phyloP scores from a whole-genome alignment of 441 rosid species.

The Brassica balearica region DNA sequence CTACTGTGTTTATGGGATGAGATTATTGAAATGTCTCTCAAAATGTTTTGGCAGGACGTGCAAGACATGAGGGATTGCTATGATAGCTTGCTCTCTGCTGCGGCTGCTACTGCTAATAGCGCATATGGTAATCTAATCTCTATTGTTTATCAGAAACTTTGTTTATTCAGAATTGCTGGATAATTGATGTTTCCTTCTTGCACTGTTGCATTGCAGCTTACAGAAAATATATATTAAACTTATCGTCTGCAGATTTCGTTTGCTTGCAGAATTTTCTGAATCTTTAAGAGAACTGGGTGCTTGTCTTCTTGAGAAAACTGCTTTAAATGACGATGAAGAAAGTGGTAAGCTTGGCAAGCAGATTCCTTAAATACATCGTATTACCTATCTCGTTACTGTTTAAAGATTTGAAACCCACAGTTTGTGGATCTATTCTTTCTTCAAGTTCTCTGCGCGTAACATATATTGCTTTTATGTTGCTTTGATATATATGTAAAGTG shows the following conservation, averaged over 20 bases:
- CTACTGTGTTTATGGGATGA: not conserved
- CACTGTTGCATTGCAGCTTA: conserved; percentile 8
- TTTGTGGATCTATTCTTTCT: conserved; percentile 6
- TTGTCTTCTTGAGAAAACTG: conserved; percentile 73
- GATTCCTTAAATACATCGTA: not conserved
- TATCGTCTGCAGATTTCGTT: conserved; percentile 40
- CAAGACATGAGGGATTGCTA: conserved; percentile 74
- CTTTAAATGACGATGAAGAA: conserved; percentile 77
- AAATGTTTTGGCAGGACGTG: conserved; percentile 53
- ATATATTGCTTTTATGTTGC: no score
- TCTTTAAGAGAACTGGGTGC: conserved; percentile 70
- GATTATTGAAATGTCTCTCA: conserved; percentile 3
- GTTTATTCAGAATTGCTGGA: not conserved
- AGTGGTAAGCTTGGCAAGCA: conserved; percentile 55
- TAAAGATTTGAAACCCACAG: not conserved
- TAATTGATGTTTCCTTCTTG: conserved; percentile 1
- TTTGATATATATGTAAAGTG: no score
- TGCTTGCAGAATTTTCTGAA: conserved; percentile 73
- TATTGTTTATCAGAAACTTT: not conserved
- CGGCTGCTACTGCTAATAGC: conserved; percentile 68
- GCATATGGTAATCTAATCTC: conserved; percentile 55
- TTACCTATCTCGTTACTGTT: conserved; percentile 11
- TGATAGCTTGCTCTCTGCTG: conserved; percentile 74
- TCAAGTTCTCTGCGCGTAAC: not conserved
- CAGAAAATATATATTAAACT: conserved; percentile 27